Percentiles rank a stretch among this genome's conserved stretches.
Evolutionary conservation across 768 basidiomycete species (phyloP).

Genomic region (Serendipita sp.): DNA sequence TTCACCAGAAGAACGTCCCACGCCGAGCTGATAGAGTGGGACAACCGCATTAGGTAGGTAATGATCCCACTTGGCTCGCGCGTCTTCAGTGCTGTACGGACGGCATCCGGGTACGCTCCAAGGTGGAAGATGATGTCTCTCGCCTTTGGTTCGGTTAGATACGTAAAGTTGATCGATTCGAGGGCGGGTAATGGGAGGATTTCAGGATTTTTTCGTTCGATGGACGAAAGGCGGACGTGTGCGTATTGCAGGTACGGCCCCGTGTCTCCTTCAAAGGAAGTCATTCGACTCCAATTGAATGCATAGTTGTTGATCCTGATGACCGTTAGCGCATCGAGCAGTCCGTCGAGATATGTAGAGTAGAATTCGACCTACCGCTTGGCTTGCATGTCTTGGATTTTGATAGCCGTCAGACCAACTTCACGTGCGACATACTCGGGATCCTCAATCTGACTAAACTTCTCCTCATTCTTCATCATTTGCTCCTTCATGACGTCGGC

Average conservation of each 20-base stretch:
- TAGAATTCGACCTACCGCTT: slow-evolving; percentile 45
- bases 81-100: slow-evolving; percentile 67
- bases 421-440: slow-evolving; percentile 65
- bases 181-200: slow-evolving; percentile 61
- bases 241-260: slow-evolving; percentile 88
- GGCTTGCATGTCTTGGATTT: slow-evolving; percentile 95
- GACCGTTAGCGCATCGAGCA: background rate
- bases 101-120: slow-evolving; percentile 81
- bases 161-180: slow-evolving; percentile 47
- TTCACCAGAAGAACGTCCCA: slow-evolving; percentile 86
- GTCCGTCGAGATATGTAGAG: slow-evolving; percentile 10
- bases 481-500: slow-evolving; percentile 86
- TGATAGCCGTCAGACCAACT: slow-evolving; percentile 88
- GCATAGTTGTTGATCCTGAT: slow-evolving; percentile 86
- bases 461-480: slow-evolving; percentile 89
- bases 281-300: slow-evolving; percentile 90
- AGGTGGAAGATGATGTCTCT: slow-evolving; percentile 78
- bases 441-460: slow-evolving; percentile 77
- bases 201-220: slow-evolving; percentile 82
- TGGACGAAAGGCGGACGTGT: slow-evolving; percentile 81
- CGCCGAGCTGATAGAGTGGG: slow-evolving; percentile 78
- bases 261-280: slow-evolving; percentile 90
- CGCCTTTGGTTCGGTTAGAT: slow-evolving; percentile 61
- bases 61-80: slow-evolving; percentile 86
- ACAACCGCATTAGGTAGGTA: slow-evolving; percentile 74